Percentiles rank a stretch among this genome's conserved stretches.
These are phyloP conservation scores for Lolium rigidum DNA, from an alignment of 176 grass and related monocot species.

Conservation along the genomic window DNA sequence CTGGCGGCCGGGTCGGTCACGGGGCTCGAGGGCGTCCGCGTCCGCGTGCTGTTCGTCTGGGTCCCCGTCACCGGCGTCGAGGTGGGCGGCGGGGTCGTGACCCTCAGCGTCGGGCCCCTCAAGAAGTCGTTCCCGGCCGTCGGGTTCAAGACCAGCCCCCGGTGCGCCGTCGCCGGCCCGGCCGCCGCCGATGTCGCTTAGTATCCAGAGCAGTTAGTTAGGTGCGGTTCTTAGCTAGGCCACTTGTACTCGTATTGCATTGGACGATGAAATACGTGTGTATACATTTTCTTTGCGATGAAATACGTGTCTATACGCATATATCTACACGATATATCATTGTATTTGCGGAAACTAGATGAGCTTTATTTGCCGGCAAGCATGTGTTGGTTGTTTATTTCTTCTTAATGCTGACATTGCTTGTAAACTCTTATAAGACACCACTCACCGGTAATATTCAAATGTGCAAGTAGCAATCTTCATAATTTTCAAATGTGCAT, in stretches of 20 bases:
- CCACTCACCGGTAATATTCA: neutral
- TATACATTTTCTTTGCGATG: neutral
- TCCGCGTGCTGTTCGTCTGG: constrained; percentile 67
- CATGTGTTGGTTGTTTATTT: neutral
- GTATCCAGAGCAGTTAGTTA: neutral
- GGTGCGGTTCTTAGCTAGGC: neutral
- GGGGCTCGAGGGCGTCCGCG: constrained; percentile 63
- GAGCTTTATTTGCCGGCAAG: neutral
- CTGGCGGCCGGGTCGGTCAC: constrained; percentile 44
- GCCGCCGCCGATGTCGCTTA: neutral
- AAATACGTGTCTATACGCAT: neutral
- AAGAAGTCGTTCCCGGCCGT: constrained; percentile 64
- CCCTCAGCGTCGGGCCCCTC: constrained; percentile 55
- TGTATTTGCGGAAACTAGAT: neutral
- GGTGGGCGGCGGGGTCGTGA: constrained; percentile 51
- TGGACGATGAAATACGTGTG: neutral
- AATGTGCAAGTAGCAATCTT: too few species aligned
- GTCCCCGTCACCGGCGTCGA: constrained; percentile 66
- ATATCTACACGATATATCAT: neutral
- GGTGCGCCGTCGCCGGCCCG: constrained; percentile 36
- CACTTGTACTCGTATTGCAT: constrained; percentile 25
- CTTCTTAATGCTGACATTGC: neutral
- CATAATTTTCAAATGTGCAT: too few species aligned
- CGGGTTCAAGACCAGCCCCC: constrained; percentile 72
- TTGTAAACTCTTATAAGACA: neutral